These are phyloP conservation scores for Anthracocystis panici-leucophaei DNA, from an alignment of 1,284 basidiomycete species.

Conservation along the genomic window DNA sequence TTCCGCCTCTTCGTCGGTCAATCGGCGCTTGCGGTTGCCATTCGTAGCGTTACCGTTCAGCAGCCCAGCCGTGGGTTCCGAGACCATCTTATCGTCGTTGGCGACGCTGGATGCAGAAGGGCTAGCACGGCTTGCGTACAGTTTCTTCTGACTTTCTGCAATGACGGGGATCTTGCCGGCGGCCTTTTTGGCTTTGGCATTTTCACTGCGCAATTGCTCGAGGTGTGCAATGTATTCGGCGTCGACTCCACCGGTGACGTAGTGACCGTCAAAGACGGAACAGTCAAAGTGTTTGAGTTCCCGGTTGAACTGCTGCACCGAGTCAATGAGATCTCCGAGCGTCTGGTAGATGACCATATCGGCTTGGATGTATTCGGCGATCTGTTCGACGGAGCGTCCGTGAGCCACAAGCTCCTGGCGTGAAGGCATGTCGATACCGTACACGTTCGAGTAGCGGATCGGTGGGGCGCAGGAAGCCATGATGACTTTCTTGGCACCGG, in stretches of 20 bases:
- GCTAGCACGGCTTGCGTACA: constrained; percentile 44
- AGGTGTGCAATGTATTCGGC: constrained; percentile 83
- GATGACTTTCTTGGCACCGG: constrained; percentile 96
- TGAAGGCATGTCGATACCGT: constrained; percentile 99
- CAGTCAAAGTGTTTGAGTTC: constrained; percentile 87
- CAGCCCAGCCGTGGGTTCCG: constrained; percentile 17
- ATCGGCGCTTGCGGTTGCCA: constrained; percentile 37
- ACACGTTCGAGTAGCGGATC: constrained; percentile 94
- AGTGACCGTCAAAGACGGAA: constrained; percentile 97
- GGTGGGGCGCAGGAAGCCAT: constrained; percentile 97
- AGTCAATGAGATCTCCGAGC: constrained; percentile 86
- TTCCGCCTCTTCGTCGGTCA: constrained; percentile 32
- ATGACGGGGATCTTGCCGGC: constrained; percentile 44
- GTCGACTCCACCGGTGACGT: constrained; percentile 95
- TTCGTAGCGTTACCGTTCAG: constrained; percentile 16
- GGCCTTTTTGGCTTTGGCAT: constrained; percentile 75
- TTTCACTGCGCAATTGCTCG: constrained; percentile 85
- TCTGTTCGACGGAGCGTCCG: constrained; percentile 79
- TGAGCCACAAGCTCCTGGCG: constrained; percentile 92
- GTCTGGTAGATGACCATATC: constrained; percentile 98
- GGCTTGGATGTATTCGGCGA: constrained; percentile 89
- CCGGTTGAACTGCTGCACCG: constrained; percentile 89
- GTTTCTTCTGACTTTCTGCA: constrained; percentile 45
- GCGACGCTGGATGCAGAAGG: constrained; percentile 42
- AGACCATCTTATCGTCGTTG: constrained; percentile 52